Evolutionary conservation across 2,329 filamentous ascomycete genomes (phyloP), one percentile per base, ranked within the genome.

Genomic region (Clarireedia monteithiana): DNA sequence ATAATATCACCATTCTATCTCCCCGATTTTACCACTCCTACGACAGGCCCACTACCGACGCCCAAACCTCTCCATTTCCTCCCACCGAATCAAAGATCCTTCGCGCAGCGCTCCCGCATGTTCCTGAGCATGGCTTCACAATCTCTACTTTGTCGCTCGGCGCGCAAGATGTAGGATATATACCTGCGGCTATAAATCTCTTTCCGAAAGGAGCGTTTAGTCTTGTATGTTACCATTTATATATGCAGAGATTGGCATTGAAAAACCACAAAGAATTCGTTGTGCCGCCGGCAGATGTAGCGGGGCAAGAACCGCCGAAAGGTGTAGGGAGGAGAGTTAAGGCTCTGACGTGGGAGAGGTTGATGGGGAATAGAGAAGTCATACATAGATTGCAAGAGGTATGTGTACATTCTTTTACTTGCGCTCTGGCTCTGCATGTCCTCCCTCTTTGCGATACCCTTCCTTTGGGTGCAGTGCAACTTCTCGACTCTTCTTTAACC

Each of bases 361-460:
- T 99, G 64, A 76, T 83, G 66, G 88, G 81, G 48, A 97, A 97
- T 70, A 74, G 72, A 58, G 77, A 83, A 7, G 75, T 96, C 34
- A 81, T 92, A 52, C 78, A 82, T 58, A 81, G 85, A 50, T 96
- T 89, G 90, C 89, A 95, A 73, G 90, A 95, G 80, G 90, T 94
- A 73, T 61, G 78, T 17, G 12, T 27, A 23, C 26, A 34, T 34
- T 34, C 2, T 12, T 34, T 34, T 30, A 30, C 27, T 30, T 34
- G 3, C 10, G 9, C 9, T 34, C 4, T 34, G 30, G 10, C 9
- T 34, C 30, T 12, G 30, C 30, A 34, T 34, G 30, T 34, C 12
- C 30, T 47, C 20, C 6, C 20, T 20, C 7, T 14, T 42, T 17
- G 6, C 20, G n/a, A 14, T 7, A 10, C 39, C 6, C 14, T 40